These are phyloP conservation scores for Irineochytrium annulatum DNA, from an alignment of 192 early-diverging fungal genomes.

Conservation along the genomic window DNA sequence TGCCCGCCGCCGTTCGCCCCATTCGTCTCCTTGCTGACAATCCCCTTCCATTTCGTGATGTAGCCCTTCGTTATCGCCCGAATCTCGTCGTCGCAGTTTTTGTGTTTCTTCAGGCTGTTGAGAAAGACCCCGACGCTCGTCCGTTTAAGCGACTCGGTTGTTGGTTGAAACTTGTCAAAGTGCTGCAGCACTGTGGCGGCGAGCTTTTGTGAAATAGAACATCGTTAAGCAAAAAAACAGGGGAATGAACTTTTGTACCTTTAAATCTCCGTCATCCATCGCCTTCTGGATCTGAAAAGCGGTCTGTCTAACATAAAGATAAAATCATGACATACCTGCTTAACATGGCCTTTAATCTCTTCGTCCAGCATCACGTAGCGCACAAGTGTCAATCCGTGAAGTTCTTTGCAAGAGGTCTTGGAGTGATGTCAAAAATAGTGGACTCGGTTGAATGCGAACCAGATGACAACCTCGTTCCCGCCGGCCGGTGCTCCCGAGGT, in stretches of 20 bases:
- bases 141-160: slow-evolving; percentile 5
- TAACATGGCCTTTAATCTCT: no score
- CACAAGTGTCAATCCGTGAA: no score
- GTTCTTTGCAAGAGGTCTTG: no score
- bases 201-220: neutral
- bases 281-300: neutral
- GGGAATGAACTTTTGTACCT: neutral
- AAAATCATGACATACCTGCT: no score
- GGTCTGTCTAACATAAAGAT: no score
- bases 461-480: no score
- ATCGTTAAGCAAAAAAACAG: no score
- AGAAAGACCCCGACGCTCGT: neutral
- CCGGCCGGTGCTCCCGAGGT: slow-evolving; percentile 10
- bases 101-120: slow-evolving; percentile 1
- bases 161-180: slow-evolving; percentile 15
- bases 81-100: neutral
- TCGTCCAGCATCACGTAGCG: no score
- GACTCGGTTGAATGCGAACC: no score
- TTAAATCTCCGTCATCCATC: neutral
- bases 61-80: neutral
- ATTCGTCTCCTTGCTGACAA: neutral
- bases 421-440: no score
- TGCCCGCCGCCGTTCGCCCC: no score
- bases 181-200: neutral
- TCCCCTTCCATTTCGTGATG: neutral